Evolutionary conservation across 2,329 filamentous ascomycete genomes (phyloP), one percentile per base, ranked within the genome.

Genomic region (Akanthomyces muscarius): DNA sequence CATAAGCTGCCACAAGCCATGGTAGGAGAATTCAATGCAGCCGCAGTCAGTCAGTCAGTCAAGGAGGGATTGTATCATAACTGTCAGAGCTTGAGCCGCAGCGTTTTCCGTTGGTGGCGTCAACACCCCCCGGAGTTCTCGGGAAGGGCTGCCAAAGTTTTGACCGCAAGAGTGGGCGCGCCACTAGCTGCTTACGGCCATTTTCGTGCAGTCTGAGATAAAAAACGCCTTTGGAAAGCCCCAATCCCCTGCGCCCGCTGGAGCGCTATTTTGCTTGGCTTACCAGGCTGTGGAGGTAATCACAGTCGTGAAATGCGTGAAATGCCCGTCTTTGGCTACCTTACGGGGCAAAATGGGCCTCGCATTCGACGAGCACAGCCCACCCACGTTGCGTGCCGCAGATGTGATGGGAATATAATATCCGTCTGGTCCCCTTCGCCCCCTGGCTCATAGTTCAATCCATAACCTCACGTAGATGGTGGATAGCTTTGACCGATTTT

Each of bases 281-380:
- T 11, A 11, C 28, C 48, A 25, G 59, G 59, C 59, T 54, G 51
- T 61, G 59, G 30, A 38, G 48, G 42, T 45, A 45, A 53, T 48
- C 25, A 54, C 18, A 11, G 50, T 55, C 59, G 51, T 41, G 51
- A 48, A 61, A 41, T 38, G 59, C 59, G 51, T 41, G 51, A 48
- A 61, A 41, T 38, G 59, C 21, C 59, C 59, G 51, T 21, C 25
- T 61, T 61, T 48, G 41, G 59, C 18, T 28, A 28, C 28, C n/a
- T 36, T 36, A 44, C 10, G 48, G 48, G 57, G 47, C 23, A 18
- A 53, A n/a, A 30, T 18, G 38, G n/a, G 58, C 50, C 41, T 61
- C 28, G 30, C 42, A 47, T 41, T 10, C 47, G 47, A 54, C 50
- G 28, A 54, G 59, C 59, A 61, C 59, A 47, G 59, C 59, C 59